A percentile compares a stretch with the other conserved stretches of the same genome.
Evolutionary conservation across 1,139 yeast genomes (phyloP).

Genomic region (Hansenula sp.): DNA sequence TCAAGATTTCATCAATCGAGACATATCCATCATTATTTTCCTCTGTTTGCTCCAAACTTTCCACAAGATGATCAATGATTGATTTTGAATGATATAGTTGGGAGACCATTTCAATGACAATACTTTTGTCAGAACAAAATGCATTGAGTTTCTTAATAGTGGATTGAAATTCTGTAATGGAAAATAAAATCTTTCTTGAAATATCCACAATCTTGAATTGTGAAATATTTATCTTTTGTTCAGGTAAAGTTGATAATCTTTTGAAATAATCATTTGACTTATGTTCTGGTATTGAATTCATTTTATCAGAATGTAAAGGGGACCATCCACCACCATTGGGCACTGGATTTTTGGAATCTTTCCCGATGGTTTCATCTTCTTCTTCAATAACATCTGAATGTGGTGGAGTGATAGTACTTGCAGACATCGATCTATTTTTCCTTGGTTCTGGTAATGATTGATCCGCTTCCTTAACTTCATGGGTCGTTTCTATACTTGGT

Average conservation of each 20-base stretch:
- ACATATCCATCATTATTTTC: conserved; percentile 26
- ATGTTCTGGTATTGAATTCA: conserved; percentile 29
- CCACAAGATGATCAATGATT: conserved; percentile 57
- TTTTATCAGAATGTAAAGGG: conserved; percentile 9
- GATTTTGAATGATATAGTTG: conserved; percentile 53
- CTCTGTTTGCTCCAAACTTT: conserved; percentile 54
- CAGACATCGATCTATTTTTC: conserved; percentile 17
- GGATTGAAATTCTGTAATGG: conserved; percentile 68
- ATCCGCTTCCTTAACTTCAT: conserved; percentile 21
- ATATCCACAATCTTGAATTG: conserved; percentile 37
- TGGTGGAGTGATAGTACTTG: conserved; percentile 9
- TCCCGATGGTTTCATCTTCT: conserved; percentile 1
- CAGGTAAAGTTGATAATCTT: conserved; percentile 67
- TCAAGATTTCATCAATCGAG: conserved; percentile 31
- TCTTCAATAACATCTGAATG: neutral
- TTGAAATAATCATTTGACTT: conserved; percentile 68
- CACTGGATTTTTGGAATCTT: neutral
- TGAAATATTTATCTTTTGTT: conserved; percentile 27
- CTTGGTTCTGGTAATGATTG: conserved; percentile 16
- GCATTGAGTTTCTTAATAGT: conserved; percentile 64
- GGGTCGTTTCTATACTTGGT: conserved; percentile 21
- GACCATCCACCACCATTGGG: conserved; percentile 6
- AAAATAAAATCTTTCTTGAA: conserved; percentile 52
- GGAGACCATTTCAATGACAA: conserved; percentile 56
- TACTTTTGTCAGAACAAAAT: conserved; percentile 61